Percentiles rank a stretch among this genome's conserved stretches.
Evolutionary conservation across 345 rosid genomes (phyloP).

Genomic region (Murraya paniculata): DNA sequence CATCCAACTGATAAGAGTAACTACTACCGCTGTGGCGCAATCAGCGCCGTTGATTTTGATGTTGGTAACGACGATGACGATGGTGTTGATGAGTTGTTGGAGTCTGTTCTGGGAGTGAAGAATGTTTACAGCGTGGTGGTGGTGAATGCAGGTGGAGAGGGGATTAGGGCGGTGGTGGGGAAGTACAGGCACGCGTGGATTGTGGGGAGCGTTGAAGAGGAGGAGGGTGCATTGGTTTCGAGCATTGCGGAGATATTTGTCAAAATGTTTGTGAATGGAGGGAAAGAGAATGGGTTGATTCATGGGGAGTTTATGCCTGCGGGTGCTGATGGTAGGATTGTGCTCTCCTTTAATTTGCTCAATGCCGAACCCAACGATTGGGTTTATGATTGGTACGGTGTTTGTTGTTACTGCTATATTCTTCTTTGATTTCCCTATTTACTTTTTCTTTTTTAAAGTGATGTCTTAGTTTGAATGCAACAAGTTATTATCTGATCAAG

Average conservation of each 20-base stretch:
- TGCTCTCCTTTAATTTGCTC: conserved; percentile 83
- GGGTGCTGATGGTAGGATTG: conserved; percentile 85
- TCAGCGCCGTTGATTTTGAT: conserved; percentile 35
- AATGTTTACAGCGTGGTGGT: conserved; percentile 59
- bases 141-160: conserved; percentile 43
- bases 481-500: not conserved
- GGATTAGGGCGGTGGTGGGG: conserved; percentile 62
- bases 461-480: not conserved
- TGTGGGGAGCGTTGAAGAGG: conserved; percentile 49
- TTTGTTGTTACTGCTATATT: not conserved
- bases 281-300: conserved; percentile 66
- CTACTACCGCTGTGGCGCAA: conserved; percentile 50
- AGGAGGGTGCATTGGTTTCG: conserved; percentile 28
- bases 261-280: conserved; percentile 80
- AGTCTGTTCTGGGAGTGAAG: conserved; percentile 35
- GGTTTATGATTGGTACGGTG: conserved; percentile 77
- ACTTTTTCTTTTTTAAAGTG: not conserved
- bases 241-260: conserved; percentile 67
- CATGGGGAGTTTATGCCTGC: conserved; percentile 92
- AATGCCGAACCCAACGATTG: conserved; percentile 82
- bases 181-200: conserved; percentile 90
- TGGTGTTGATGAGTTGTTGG: conserved; percentile 64
- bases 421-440: not conserved
- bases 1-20: conserved; percentile 10
- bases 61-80: conserved; percentile 21